Conservation (phyloP, 306 rosid species). For the Dalbergia cochinchinensis region DNA sequence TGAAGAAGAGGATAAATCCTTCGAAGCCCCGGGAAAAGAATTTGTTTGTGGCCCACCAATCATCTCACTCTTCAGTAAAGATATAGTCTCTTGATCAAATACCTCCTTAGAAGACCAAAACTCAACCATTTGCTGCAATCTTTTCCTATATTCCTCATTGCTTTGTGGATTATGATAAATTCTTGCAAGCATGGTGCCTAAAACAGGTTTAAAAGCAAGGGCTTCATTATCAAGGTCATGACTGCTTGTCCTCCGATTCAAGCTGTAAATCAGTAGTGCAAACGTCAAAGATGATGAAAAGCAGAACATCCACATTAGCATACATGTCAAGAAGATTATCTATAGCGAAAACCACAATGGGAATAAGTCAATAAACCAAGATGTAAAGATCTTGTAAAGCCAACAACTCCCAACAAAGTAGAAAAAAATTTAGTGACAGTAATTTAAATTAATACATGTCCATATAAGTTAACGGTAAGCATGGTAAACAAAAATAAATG, state of each 20-base stretch:
- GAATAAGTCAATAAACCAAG: constrained; percentile 14
- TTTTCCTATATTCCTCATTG: constrained; percentile 83
- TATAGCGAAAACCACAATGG: not conserved
- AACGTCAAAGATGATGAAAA: constrained; percentile 42
- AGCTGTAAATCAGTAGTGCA: constrained; percentile 59
- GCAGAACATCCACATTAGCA: constrained; percentile 14
- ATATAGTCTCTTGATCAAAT: constrained; percentile 81
- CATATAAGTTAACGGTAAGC: no score
- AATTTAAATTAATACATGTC: no score
- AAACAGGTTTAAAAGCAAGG: constrained; percentile 81
- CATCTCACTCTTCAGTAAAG: constrained; percentile 79
- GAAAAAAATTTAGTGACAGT: not conserved
- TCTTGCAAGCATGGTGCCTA: constrained; percentile 96
- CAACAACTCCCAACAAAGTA: constrained; percentile 13
- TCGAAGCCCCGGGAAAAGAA: constrained; percentile 65
- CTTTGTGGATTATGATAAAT: constrained; percentile 91
- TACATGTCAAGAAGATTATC: constrained; percentile 36
- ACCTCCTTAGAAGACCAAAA: constrained; percentile 91
- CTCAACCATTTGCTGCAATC: constrained; percentile 90
- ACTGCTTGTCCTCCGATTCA: constrained; percentile 63
- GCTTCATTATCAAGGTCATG: constrained; percentile 86
- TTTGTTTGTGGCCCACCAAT: constrained; percentile 71
- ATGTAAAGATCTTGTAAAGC: not conserved
- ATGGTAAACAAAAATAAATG: no score
- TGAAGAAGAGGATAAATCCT: constrained; percentile 66